Conservation (phyloP, 345 rosid genomes). For the Salix dunnii region DNA sequence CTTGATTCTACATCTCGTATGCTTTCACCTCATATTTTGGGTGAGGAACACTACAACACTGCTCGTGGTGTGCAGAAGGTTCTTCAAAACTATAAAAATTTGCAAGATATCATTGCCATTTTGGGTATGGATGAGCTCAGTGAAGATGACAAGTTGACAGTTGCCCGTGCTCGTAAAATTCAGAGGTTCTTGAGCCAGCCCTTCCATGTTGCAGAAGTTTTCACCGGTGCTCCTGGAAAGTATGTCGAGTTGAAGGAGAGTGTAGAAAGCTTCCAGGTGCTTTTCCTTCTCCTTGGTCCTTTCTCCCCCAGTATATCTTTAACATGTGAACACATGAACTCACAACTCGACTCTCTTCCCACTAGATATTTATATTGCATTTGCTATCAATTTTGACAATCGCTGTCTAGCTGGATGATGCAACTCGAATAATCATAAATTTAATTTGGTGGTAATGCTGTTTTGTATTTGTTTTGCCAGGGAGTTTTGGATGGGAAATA, state of each 20-base stretch:
- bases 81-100: conserved; percentile 95
- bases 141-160: conserved; percentile 97
- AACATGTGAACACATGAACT: neutral
- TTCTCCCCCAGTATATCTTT: neutral
- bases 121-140: conserved; percentile 99
- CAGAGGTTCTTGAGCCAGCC: conserved; percentile 98
- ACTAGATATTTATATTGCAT: neutral
- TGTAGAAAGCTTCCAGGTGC: conserved; percentile 91
- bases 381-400: neutral
- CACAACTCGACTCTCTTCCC: neutral
- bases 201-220: conserved; percentile 98
- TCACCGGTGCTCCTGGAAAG: conserved; percentile 98
- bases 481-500: conserved; percentile 84
- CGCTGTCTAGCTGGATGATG: neutral
- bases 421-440: neutral
- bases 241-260: conserved; percentile 94
- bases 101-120: conserved; percentile 98
- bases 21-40: conserved; percentile 96
- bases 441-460: neutral
- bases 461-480: conserved; percentile 30
- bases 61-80: conserved; percentile 99
- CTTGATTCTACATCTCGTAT: conserved; percentile 96
- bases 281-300: neutral
- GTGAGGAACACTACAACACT: conserved; percentile 89
- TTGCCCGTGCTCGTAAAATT: conserved; percentile 96